Percentiles rank a stretch among this genome's conserved stretches.
These are phyloP conservation scores for Mallotus repandus DNA, from an alignment of 441 rosid genomes.

Conservation along the genomic window DNA sequence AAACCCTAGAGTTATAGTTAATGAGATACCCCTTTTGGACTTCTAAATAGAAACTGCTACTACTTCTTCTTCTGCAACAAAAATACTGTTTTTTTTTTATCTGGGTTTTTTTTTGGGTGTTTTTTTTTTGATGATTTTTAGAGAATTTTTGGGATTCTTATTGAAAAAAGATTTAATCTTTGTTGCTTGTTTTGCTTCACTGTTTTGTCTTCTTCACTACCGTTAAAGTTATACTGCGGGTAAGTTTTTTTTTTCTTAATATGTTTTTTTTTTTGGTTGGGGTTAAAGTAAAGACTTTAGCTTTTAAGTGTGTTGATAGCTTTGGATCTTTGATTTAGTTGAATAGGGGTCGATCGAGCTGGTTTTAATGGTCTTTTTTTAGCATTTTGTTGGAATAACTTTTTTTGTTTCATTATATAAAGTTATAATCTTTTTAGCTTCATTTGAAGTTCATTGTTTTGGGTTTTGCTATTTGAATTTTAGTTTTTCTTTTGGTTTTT, in stretches of 20 bases:
- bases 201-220: constrained; percentile 19
- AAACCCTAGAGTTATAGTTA: constrained; percentile 20
- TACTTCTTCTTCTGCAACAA: constrained; percentile 1
- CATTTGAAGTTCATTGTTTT: not conserved
- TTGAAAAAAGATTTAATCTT: not conserved
- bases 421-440: constrained; percentile 15
- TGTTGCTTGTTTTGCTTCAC: not conserved
- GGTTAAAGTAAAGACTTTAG: constrained; percentile 17
- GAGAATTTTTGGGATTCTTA: constrained; percentile 19
- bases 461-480: constrained; percentile 25
- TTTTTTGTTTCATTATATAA: constrained; percentile 5
- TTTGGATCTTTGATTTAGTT: constrained; percentile 39
- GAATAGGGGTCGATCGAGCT: constrained; percentile 45
- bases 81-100: not conserved
- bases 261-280: not conserved
- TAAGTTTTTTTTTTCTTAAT: constrained; percentile 26
- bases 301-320: not conserved
- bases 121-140: constrained; percentile 9
- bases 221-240: constrained; percentile 36
- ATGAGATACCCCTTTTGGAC: not conserved
- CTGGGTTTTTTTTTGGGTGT: not conserved
- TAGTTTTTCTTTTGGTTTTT: constrained; percentile 18
- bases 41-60: constrained; percentile 3
- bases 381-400: constrained; percentile 13
- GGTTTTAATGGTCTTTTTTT: constrained; percentile 17